Evolutionary conservation across 352 stramenopile genomes (phyloP), one percentile per base, ranked within the genome.

Genomic region (Globisporangium apiculatum): DNA sequence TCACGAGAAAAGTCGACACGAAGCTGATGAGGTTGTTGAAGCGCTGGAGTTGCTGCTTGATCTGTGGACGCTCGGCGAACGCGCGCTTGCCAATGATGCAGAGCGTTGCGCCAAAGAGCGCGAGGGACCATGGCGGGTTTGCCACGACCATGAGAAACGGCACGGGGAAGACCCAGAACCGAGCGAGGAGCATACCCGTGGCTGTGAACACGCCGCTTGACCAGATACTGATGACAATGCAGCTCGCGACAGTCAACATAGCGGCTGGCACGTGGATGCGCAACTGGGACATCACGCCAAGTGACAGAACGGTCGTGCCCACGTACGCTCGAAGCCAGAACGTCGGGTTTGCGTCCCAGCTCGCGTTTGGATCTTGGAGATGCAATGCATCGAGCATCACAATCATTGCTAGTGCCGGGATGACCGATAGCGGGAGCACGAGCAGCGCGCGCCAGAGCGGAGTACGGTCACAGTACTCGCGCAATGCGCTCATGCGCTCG

Each of bases 401-500:
- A 6, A 65, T 48, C 0, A 53, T 36, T 1, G 58, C 35, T 11
- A 65, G 40, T 0, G 55, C 38, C 18, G 62, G 62, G 17, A 69
- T 12, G 12, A 57, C 17, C 15, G 58, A 43, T 3, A 36, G 15
- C 12, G 43, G n/a, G 9, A 64, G 14, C 3, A 64, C 48, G n/a
- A 60, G 15, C 2, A 57, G 11, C 2, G 51, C 57, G 18, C 53
- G 58, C 36, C 9, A 14, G 4, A 66, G 40, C n/a, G 48, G 46
- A 11, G 45, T 56, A 5, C 46, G n/a, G 12, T 55, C 42, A 31
- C 59, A 54, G 54, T 71, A 73, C 36, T 63, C 52, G 51, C 18
- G 47, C 4, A 71, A 56, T 35, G 49, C 56, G 17, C 63, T 53
- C 15, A 73, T 60, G 17, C 68, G 65, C 17, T 57, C 63, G 18